These are phyloP conservation scores for Pelargonium nanum DNA, from an alignment of 345 rosid species.

Conservation along the genomic window DNA sequence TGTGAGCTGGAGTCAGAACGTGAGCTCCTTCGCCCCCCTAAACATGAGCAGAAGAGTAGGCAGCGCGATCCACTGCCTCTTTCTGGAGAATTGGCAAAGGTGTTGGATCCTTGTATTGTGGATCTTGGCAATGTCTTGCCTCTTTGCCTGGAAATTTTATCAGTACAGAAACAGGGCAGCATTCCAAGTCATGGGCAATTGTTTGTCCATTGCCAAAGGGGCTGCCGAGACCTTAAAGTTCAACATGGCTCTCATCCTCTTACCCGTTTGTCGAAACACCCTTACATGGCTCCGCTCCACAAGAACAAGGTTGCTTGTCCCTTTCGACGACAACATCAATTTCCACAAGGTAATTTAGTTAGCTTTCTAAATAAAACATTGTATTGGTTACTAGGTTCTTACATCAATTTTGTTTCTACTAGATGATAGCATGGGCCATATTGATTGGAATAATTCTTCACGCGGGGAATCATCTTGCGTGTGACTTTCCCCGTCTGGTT, in stretches of 20 bases:
- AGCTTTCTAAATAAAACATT: too few relatives aligned
- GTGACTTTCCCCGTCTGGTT: constrained; percentile 71
- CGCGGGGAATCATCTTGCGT: constrained; percentile 60
- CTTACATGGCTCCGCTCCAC: constrained; percentile 91
- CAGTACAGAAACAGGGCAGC: constrained; percentile 64
- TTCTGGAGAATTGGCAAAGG: constrained; percentile 78
- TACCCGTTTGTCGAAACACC: constrained; percentile 90
- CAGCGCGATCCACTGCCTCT: constrained; percentile 31
- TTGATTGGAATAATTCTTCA: constrained; percentile 56
- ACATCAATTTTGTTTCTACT: constrained; percentile 10
- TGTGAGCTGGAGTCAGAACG: constrained; percentile 52
- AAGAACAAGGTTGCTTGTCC: constrained; percentile 46
- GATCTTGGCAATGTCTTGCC: constrained; percentile 48
- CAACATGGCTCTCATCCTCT: constrained; percentile 91
- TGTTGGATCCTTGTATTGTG: constrained; percentile 67
- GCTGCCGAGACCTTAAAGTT: constrained; percentile 96
- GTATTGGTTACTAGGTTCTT: too few relatives aligned
- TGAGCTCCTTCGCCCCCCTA: constrained; percentile 33
- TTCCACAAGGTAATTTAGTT: constrained; percentile 99
- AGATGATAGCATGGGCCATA: constrained; percentile 75
- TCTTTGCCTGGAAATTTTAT: constrained; percentile 78
- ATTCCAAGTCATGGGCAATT: constrained; percentile 80
- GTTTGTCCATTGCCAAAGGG: constrained; percentile 78
- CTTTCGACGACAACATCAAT: constrained; percentile 79
- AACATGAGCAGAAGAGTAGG: constrained; percentile 22